Conservation (phyloP, 2,329 filamentous ascomycete genomes). For the Colletotrichum limetticola region DNA sequence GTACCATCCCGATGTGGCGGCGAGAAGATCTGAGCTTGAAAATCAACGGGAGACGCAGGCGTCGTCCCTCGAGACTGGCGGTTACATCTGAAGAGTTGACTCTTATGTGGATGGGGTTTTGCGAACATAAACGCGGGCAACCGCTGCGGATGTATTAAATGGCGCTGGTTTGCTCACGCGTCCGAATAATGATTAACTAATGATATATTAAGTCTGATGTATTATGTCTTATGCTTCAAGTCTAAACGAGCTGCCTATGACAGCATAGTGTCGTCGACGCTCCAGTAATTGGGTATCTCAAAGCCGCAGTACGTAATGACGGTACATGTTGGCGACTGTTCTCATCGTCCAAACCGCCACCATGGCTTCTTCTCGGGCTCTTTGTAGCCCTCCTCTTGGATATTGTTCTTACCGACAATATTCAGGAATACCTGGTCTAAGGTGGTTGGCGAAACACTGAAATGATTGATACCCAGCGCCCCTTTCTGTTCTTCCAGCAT, state of each 20-base stretch:
- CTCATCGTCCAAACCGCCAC: slow-evolving; percentile 29
- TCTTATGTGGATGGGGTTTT: too few relatives aligned
- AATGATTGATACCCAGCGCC: slow-evolving; percentile 81
- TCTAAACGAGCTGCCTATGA: neutral
- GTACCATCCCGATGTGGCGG: neutral
- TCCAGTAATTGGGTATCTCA: neutral
- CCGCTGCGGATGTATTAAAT: neutral
- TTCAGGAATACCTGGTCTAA: slow-evolving; percentile 90
- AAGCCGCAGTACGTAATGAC: neutral
- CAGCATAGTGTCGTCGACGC: too few relatives aligned
- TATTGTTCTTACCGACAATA: slow-evolving; percentile 84
- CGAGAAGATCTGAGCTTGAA: neutral
- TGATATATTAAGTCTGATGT: neutral
- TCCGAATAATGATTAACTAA: neutral
- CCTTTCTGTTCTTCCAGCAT: slow-evolving; percentile 78
- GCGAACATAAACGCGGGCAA: neutral
- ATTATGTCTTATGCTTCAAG: too few relatives aligned
- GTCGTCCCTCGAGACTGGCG: neutral
- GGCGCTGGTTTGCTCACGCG: neutral
- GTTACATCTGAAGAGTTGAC: too few relatives aligned
- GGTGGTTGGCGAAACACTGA: slow-evolving; percentile 86
- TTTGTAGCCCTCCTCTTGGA: slow-evolving; percentile 76
- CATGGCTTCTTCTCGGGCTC: slow-evolving; percentile 41
- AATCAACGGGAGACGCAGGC: neutral
- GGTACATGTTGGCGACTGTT: neutral